Percentiles rank a stretch among this genome's conserved stretches.
phyloP scores from a whole-genome alignment of 768 basidiomycete species.

The Rubroboletus satanas region DNA sequence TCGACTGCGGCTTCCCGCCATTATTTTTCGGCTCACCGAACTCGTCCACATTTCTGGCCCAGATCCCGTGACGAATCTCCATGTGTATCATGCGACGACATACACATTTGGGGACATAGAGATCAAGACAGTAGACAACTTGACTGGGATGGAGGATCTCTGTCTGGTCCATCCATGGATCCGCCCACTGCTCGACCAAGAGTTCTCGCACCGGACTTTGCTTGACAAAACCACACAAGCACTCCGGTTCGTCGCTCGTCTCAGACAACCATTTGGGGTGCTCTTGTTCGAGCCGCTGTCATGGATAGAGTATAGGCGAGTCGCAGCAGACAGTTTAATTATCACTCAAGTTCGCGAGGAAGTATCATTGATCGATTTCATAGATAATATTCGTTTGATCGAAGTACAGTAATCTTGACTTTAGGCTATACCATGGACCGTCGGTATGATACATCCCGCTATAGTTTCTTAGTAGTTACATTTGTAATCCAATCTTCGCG shows the following conservation, averaged over 20 bases:
- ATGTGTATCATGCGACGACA: not conserved
- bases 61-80: not conserved
- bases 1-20: slow-evolving; percentile 2
- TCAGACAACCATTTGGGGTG: not conserved
- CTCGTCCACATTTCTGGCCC: not conserved
- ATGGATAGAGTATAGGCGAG: slow-evolving; percentile 4
- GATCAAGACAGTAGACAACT: slow-evolving; percentile 2
- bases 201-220: not conserved
- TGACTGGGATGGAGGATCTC: not conserved
- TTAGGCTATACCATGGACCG: not conserved
- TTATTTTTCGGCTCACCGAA: not conserved
- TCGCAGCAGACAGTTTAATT: slow-evolving; percentile 13
- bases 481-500: not conserved
- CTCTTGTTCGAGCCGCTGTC: slow-evolving; percentile 1
- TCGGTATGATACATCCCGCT: not conserved
- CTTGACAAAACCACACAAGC: not conserved
- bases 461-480: not conserved
- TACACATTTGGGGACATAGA: not conserved
- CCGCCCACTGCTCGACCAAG: slow-evolving; percentile 1
- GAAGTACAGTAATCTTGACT: not conserved
- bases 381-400: not conserved
- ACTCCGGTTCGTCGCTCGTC: not conserved
- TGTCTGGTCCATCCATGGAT: slow-evolving; percentile 14
- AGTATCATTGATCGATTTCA: not conserved
- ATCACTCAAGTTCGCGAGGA: not conserved